A percentile compares a stretch with the other conserved stretches of the same genome.
phyloP scores from a whole-genome alignment of 1,139 yeast species.

The Schizosaccharomyces versatilis region DNA sequence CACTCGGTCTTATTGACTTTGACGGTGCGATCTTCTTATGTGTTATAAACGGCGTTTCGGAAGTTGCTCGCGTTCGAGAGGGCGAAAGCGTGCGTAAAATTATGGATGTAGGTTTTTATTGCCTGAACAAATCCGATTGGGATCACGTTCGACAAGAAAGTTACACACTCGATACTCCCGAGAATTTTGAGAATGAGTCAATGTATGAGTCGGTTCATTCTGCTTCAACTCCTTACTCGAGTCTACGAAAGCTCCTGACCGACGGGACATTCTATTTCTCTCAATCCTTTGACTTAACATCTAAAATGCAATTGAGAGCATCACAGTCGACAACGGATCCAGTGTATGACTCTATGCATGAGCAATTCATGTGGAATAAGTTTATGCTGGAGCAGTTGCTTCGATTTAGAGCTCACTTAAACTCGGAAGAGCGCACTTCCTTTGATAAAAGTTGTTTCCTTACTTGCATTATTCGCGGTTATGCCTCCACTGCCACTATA shows the following conservation, averaged over 20 bases:
- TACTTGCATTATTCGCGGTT: conserved; percentile 84
- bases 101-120: conserved; percentile 62
- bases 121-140: conserved; percentile 53
- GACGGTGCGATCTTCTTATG: conserved; percentile 18
- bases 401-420: conserved; percentile 49
- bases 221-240: conserved; percentile 53
- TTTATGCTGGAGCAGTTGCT: conserved; percentile 72
- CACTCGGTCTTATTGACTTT: conserved; percentile 52
- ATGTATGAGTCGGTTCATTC: conserved; percentile 7
- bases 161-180: neutral
- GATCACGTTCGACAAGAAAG: conserved; percentile 39
- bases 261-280: conserved; percentile 87
- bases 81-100: conserved; percentile 65
- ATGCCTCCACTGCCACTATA: conserved; percentile 53
- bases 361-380: conserved; percentile 90
- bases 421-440: conserved; percentile 27
- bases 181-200: conserved; percentile 5
- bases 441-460: conserved; percentile 60
- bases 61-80: conserved; percentile 50
- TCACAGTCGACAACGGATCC: conserved; percentile 10
- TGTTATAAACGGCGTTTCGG: conserved; percentile 49
- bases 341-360: conserved; percentile 30
- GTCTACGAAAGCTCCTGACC: conserved; percentile 49
- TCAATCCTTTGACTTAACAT: conserved; percentile 75
- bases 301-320: conserved; percentile 39